These are phyloP conservation scores for Trichosporon sp. DNA, from an alignment of 1,284 basidiomycete genomes.

Conservation along the genomic window DNA sequence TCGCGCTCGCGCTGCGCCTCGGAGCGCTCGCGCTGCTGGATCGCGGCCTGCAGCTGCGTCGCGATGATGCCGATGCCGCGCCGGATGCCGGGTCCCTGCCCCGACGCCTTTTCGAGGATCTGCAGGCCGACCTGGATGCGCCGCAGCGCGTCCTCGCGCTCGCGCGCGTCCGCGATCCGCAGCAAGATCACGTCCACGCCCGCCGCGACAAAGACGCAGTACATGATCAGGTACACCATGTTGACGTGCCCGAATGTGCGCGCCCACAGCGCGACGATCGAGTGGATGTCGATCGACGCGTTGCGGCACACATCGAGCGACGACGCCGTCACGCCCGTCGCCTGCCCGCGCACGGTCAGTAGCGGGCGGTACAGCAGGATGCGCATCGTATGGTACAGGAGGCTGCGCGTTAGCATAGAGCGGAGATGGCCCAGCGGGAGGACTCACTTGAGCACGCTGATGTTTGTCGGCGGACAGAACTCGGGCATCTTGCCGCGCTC, in stretches of 20 bases:
- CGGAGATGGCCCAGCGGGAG: neutral
- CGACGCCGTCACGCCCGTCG: conserved; percentile 16
- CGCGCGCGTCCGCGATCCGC: conserved; percentile 21
- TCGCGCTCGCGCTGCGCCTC: neutral
- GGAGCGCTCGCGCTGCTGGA: conserved; percentile 10
- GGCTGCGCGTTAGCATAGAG: conserved; percentile 7
- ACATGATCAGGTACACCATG: conserved; percentile 28
- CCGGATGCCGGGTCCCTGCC: conserved; percentile 23
- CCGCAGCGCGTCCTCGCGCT: conserved; percentile 24
- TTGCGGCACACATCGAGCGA: conserved; percentile 24
- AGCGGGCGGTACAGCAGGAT: conserved; percentile 28
- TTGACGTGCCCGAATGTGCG: conserved; percentile 27
- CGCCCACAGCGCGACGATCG: conserved; percentile 23
- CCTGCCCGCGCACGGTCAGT: conserved; percentile 20
- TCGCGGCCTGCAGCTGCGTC: conserved; percentile 20
- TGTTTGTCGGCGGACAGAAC: conserved; percentile 22
- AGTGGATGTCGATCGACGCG: conserved; percentile 24
- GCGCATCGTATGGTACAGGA: conserved; percentile 21
- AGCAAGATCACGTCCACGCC: conserved; percentile 26
- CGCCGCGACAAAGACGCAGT: conserved; percentile 25
- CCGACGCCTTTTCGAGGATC: conserved; percentile 24
- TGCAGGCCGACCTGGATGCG: conserved; percentile 21
- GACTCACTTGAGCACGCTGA: conserved; percentile 21
- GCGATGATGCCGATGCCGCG: conserved; percentile 23
- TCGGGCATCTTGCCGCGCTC: conserved; percentile 16